phyloP scores from a whole-genome alignment of 495 filamentous ascomycete species.

The Daldinia bambusicola region DNA sequence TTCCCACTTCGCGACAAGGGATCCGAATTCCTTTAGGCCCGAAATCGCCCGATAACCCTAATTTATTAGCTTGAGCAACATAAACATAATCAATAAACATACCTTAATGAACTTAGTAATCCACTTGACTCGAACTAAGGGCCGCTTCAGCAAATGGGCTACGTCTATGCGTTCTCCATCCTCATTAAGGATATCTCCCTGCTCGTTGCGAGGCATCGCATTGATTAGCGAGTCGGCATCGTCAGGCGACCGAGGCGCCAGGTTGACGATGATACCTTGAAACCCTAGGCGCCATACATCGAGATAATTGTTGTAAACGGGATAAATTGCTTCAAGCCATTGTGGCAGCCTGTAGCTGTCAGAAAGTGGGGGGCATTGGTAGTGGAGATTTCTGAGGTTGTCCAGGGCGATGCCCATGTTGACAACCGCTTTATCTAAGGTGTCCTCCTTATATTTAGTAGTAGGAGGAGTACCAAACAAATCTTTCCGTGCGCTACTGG shows the following conservation, averaged over 20 bases:
- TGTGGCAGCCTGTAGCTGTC: conserved; percentile 73
- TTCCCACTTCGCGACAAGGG: conserved; percentile 56
- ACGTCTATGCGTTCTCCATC: conserved; percentile 94
- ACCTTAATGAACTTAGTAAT: conserved; percentile 85
- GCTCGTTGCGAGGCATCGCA: conserved; percentile 77
- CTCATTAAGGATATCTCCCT: conserved; percentile 79
- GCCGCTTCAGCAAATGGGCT: conserved; percentile 89
- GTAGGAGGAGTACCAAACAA: conserved; percentile 62
- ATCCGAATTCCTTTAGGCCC: conserved; percentile 41
- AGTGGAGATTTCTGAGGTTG: conserved; percentile 81
- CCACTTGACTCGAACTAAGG: conserved; percentile 87
- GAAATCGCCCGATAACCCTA: conserved; percentile 45
- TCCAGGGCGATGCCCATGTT: conserved; percentile 94
- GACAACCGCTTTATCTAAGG: conserved; percentile 84
- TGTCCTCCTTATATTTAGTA: conserved; percentile 48
- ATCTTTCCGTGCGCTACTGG: conserved; percentile 70
- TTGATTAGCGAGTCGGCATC: conserved; percentile 69
- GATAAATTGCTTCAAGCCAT: conserved; percentile 82
- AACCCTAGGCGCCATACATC: conserved; percentile 93
- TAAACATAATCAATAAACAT: conserved; percentile 25
- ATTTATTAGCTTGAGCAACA: conserved; percentile 18
- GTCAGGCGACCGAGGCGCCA: conserved; percentile 73
- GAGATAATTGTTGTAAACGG: conserved; percentile 88
- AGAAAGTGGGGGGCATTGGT: conserved; percentile 72
- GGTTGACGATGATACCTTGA: conserved; percentile 92